Conservation (phyloP, 768 basidiomycete genomes). For the Tricholoma hemisulphureum region DNA sequence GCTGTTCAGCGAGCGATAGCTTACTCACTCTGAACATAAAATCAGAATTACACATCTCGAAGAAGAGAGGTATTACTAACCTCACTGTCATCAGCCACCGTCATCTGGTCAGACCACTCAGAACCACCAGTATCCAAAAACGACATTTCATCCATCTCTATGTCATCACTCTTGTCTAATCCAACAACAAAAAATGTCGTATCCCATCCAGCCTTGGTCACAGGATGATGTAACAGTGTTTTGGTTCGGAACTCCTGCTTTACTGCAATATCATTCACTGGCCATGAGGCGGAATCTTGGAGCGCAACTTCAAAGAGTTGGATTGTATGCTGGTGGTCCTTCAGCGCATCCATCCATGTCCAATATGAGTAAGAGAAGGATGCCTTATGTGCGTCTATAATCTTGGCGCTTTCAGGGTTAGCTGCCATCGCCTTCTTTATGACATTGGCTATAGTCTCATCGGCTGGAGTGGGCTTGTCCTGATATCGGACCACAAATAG, state of each 20-base stretch:
- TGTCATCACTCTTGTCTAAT: no score
- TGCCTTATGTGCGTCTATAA: not conserved
- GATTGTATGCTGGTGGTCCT: not conserved
- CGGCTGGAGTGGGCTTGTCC: not conserved
- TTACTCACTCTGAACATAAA: not conserved
- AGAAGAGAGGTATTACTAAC: not conserved
- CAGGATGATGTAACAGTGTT: not conserved
- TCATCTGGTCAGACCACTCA: no score
- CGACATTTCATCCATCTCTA: no score
- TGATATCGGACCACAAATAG: not conserved
- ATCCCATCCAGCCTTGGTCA: not conserved
- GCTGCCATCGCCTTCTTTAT: not conserved
- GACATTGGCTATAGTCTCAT: not conserved
- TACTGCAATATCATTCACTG: not conserved
- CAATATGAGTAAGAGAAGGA: not conserved
- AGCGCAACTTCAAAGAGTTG: not conserved
- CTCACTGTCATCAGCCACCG: no score
- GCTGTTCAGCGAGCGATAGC: not conserved
- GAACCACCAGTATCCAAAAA: no score
- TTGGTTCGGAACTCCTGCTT: not conserved
- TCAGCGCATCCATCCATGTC: not conserved
- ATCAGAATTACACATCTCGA: not conserved
- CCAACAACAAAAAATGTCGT: not conserved
- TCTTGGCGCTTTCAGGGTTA: not conserved
- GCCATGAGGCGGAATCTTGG: not conserved